phyloP scores from a whole-genome alignment of 441 rosid genomes.

The Syzygium syzygioides region DNA sequence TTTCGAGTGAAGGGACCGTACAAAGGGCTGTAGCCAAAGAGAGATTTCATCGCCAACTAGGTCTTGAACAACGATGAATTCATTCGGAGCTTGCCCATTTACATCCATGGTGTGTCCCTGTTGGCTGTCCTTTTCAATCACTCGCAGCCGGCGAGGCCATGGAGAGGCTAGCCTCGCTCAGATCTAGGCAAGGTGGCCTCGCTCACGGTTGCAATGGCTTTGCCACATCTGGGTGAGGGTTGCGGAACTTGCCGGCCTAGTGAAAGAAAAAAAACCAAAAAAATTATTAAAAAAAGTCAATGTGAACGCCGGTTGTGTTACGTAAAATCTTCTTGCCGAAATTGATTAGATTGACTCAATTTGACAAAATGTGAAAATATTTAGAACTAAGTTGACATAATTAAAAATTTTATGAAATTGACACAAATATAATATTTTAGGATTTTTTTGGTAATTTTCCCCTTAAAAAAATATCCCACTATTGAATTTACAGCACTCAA shows the following conservation, averaged over 20 bases:
- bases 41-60: slow-evolving; percentile 53
- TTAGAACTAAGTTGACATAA: too few species aligned
- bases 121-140: slow-evolving; percentile 65
- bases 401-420: too few species aligned
- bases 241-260: too few species aligned
- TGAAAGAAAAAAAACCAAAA: background rate
- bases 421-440: too few species aligned
- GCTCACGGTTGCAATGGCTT: too few species aligned
- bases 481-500: background rate
- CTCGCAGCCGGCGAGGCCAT: slow-evolving; percentile 27
- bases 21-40: slow-evolving; percentile 52
- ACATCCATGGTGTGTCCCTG: slow-evolving; percentile 62
- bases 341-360: rapidly evolving
- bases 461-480: background rate
- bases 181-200: too few species aligned
- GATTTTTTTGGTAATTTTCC: background rate
- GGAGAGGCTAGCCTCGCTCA: slow-evolving; percentile 42
- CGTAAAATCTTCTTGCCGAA: rapidly evolving
- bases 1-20: slow-evolving; percentile 11
- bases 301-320: rapidly evolving
- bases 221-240: too few species aligned
- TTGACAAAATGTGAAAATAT: background rate
- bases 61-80: slow-evolving; percentile 44
- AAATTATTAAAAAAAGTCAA: rapidly evolving
- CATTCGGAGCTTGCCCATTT: slow-evolving; percentile 60